Base-by-base conservation (phyloP, 768 basidiomycete genomes). In the Mycena latifolia region DNA sequence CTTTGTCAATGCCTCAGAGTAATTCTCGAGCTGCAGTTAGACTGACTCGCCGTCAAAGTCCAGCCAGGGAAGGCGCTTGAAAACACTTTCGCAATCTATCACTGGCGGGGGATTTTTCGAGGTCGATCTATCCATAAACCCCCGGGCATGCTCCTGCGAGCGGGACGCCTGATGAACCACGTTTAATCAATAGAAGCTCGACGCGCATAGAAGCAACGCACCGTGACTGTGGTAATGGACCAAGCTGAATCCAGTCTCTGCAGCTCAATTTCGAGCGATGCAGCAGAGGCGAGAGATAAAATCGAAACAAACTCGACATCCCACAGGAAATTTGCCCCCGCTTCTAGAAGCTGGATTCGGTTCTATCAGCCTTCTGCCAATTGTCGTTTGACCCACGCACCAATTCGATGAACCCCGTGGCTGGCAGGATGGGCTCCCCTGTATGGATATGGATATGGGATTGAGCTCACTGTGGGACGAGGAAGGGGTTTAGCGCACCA, bases 401-500 rank as follows among this genome's bases (percentile, higher is more conserved):
- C 57, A 65, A 22, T 55, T 65, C 64, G 37, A 65, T 55, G 46
- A 65, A 60, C 4, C 27, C 64, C 5, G 57, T 60, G 18, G 58
- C n/a, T 15, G 64, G 58, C 48, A 65, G 45, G n/a, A 65, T 52
- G 1, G 64, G 35, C 31, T 65, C 53, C 22, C 64, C 64, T 65
- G 39, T 9, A 33, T 1, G 31, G 31, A 29, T 4, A 52, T n/a
- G n/a, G n/a, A n/a, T n/a, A 14, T 27, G 51, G 35, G 31, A 31
- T 17, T 2, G n/a, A 22, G 35, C 48, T 12, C 2, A 12, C 15
- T 20, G 27, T 7, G 2, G 17, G 18, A 27, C 8, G n/a, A 8
- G 6, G 31, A 51, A 27, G 12, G 28, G n/a, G 33, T 25, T 53
- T 24, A 31, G n/a, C 64, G 28, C 24, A 65, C 64, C 64, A 29